phyloP scores from a whole-genome alignment of 2,329 filamentous ascomycete species.

The Scytalidium lignicola region DNA sequence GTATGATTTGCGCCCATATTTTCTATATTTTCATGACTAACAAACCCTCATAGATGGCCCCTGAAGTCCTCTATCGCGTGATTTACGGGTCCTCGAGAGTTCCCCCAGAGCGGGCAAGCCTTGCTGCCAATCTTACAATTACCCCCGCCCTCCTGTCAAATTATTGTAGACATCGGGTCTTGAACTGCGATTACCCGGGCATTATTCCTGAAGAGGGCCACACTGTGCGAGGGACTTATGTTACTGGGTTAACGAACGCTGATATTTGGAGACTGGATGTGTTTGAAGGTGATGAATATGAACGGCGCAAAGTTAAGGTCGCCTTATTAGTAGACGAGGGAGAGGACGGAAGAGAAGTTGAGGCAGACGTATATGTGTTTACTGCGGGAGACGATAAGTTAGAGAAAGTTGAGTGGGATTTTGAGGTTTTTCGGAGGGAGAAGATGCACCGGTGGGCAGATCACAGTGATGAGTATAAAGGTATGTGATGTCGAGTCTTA shows the following conservation, averaged over 20 bases:
- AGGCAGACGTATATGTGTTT: constrained; percentile 63
- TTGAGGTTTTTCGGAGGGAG: constrained; percentile 72
- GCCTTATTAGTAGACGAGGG: constrained; percentile 34
- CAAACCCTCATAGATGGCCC: constrained; percentile 58
- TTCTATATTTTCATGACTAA: constrained; percentile 3
- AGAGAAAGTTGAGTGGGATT: constrained; percentile 81
- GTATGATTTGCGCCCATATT: constrained; percentile 3
- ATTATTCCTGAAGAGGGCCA: constrained; percentile 54
- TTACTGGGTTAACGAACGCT: constrained; percentile 70
- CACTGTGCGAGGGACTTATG: constrained; percentile 68
- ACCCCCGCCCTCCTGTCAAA: constrained; percentile 70
- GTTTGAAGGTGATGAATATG: constrained; percentile 78
- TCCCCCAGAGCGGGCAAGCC: constrained; percentile 34
- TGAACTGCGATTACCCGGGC: constrained; percentile 71
- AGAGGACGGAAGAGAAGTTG: constrained; percentile 37
- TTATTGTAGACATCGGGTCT: constrained; percentile 68
- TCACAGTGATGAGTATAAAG: constrained; percentile 18
- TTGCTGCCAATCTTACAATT: constrained; percentile 48
- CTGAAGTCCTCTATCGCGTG: constrained; percentile 79
- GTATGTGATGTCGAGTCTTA: constrained; percentile 8
- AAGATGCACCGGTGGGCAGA: constrained; percentile 53
- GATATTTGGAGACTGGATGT: constrained; percentile 72
- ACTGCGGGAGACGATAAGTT: constrained; percentile 41
- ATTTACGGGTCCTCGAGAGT: constrained; percentile 52
- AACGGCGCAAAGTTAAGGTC: constrained; percentile 48